These are phyloP conservation scores for Kodamaea hsintzibuensis DNA, from an alignment of 805 yeast genomes.

Conservation along the genomic window DNA sequence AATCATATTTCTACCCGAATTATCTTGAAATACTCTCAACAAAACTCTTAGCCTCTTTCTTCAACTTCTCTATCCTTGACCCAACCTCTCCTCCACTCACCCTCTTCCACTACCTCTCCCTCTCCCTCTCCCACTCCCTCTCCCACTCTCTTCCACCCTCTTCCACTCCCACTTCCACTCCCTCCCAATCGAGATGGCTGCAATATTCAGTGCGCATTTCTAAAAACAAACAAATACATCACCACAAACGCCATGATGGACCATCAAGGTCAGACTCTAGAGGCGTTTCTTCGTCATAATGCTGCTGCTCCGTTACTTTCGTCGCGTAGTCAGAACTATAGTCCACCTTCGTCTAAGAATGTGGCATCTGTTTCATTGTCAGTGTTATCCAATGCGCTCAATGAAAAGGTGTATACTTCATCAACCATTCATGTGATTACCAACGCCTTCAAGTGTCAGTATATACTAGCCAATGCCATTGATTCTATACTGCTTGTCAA, in stretches of 20 bases:
- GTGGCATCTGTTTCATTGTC: neutral
- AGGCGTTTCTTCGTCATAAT: conserved; percentile 2
- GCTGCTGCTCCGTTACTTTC: conserved; percentile 1
- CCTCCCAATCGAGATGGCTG: neutral
- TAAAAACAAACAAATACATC: conserved; percentile 1
- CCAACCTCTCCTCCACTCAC: too few species aligned
- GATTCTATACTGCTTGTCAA: conserved; percentile 15
- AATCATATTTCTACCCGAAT: too few species aligned
- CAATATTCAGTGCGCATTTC: neutral
- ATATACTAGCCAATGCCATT: conserved; percentile 11
- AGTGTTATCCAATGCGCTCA: neutral
- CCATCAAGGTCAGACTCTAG: conserved; percentile 5
- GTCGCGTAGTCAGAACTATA: conserved; percentile 5
- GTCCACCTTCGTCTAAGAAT: neutral
- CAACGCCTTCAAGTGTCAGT: conserved; percentile 19
- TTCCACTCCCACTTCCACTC: too few species aligned
- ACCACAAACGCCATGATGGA: conserved; percentile 3
- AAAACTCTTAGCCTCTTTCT: too few species aligned
- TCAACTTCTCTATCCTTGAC: too few species aligned
- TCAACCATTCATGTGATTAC: neutral
- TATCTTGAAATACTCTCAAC: too few species aligned
- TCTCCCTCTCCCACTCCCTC: too few species aligned
- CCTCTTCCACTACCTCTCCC: too few species aligned
- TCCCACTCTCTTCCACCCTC: too few species aligned
- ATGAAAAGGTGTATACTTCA: neutral